Conservation (phyloP, 1,284 basidiomycete species). For the Coniferiporia weirii region DNA sequence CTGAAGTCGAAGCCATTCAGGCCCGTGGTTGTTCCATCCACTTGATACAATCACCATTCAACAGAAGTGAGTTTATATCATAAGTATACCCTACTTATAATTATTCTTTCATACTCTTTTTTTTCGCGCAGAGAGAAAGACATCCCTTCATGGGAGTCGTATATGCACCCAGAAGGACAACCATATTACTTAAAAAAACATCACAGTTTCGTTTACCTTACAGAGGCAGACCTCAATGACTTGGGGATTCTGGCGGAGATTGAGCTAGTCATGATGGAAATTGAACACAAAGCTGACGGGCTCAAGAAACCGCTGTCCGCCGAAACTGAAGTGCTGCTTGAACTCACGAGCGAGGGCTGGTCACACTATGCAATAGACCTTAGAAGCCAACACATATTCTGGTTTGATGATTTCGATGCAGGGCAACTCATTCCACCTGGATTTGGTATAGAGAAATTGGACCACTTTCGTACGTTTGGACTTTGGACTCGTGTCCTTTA, state of each 20-base stretch:
- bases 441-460: background rate
- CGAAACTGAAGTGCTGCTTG: slow-evolving; percentile 4
- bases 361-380: slow-evolving; percentile 42
- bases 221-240: background rate
- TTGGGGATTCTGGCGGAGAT: background rate
- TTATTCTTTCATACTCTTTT: too few species aligned
- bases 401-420: slow-evolving; percentile 18
- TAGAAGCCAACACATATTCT: slow-evolving; percentile 33
- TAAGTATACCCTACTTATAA: background rate
- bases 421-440: background rate
- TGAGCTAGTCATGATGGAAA: background rate
- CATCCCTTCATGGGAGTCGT: slow-evolving; percentile 1
- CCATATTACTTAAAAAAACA: slow-evolving; percentile 1
- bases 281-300: background rate
- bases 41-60: background rate
- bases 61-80: background rate
- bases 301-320: background rate
- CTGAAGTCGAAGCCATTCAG: background rate
- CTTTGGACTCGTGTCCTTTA: background rate
- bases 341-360: slow-evolving; percentile 19
- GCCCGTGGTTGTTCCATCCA: slow-evolving; percentile 3
- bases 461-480: slow-evolving; percentile 6
- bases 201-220: background rate
- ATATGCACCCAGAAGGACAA: slow-evolving; percentile 14
- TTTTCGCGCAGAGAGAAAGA: background rate